Evolutionary conservation across 306 rosid species (phyloP).

Genomic region (Aeschynomene evenia): DNA sequence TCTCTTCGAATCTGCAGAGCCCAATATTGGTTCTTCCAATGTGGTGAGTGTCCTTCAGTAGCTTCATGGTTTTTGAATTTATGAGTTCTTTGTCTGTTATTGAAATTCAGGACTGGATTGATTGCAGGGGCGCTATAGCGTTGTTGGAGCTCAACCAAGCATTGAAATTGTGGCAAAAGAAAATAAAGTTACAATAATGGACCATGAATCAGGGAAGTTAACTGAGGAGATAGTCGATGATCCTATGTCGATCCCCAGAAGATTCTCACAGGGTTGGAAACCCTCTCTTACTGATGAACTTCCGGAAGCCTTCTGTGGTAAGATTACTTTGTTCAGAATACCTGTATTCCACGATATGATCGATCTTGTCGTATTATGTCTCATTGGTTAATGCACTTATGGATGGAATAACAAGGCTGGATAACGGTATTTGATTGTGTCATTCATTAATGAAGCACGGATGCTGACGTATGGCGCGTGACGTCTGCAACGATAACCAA

Average conservation of each 20-base stretch:
- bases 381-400: slow-evolving; percentile 16
- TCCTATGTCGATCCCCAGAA: slow-evolving; percentile 60
- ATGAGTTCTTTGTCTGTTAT: neutral
- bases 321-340: slow-evolving; percentile 1
- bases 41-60: slow-evolving; percentile 30
- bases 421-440: slow-evolving; percentile 1
- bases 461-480: neutral
- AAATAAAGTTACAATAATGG: slow-evolving; percentile 61
- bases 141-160: slow-evolving; percentile 72
- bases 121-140: slow-evolving; percentile 79
- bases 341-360: neutral
- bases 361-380: neutral
- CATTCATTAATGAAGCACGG: neutral
- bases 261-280: slow-evolving; percentile 65
- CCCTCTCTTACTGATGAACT: slow-evolving; percentile 56
- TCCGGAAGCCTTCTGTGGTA: slow-evolving; percentile 89
- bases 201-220: slow-evolving; percentile 53
- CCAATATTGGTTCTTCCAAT: slow-evolving; percentile 31
- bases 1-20: slow-evolving; percentile 82
- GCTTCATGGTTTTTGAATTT: slow-evolving; percentile 14
- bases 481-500: neutral
- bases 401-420: slow-evolving; percentile 4
- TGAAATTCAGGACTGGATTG: slow-evolving; percentile 22
- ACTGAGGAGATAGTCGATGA: slow-evolving; percentile 63
- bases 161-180: slow-evolving; percentile 84